Evolutionary conservation across 2,329 filamentous ascomycete species (phyloP).

Genomic region (Fusarium virguliforme): DNA sequence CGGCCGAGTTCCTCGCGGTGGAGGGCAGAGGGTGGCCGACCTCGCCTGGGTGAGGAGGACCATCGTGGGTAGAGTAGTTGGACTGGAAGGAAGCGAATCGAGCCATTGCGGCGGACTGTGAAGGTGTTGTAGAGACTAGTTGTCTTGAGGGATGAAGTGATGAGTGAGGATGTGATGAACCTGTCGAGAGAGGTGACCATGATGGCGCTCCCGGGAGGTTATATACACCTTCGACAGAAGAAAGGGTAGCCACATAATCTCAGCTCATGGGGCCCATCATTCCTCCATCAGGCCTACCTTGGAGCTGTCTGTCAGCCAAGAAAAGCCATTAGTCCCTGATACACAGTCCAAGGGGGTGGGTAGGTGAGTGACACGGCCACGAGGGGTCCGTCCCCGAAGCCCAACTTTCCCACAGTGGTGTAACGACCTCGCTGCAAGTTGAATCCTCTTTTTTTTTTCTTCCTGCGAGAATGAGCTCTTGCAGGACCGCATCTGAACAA

Average conservation of each 20-base stretch:
- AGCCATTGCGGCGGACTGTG: constrained; percentile 29
- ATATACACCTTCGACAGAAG: constrained; percentile 37
- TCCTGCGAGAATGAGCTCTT: neutral
- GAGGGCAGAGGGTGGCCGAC: constrained; percentile 22
- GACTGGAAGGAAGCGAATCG: constrained; percentile 29
- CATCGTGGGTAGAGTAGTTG: constrained; percentile 36
- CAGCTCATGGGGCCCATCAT: constrained; percentile 19
- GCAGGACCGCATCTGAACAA: constrained; percentile 29
- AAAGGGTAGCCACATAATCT: constrained; percentile 12
- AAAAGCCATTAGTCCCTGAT: constrained; percentile 33
- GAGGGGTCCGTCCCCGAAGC: constrained; percentile 14
- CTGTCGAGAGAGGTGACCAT: constrained; percentile 11
- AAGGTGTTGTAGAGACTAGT: neutral
- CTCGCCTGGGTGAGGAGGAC: constrained; percentile 11
- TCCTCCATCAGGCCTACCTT: constrained; percentile 35
- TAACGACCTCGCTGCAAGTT: constrained; percentile 28
- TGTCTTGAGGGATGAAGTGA: neutral
- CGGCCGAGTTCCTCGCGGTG: constrained; percentile 54
- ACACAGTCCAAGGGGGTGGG: constrained; percentile 12
- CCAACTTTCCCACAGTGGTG: constrained; percentile 28
- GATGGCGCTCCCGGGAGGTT: constrained; percentile 20
- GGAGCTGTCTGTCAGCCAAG: constrained; percentile 16
- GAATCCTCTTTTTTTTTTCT: constrained; percentile 11
- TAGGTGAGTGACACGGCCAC: constrained; percentile 6
- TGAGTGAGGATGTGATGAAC: constrained; percentile 14